A percentile compares a stretch with the other conserved stretches of the same genome.
Conservation (phyloP, 768 basidiomycete species). For the Amanita subjunquillea region DNA sequence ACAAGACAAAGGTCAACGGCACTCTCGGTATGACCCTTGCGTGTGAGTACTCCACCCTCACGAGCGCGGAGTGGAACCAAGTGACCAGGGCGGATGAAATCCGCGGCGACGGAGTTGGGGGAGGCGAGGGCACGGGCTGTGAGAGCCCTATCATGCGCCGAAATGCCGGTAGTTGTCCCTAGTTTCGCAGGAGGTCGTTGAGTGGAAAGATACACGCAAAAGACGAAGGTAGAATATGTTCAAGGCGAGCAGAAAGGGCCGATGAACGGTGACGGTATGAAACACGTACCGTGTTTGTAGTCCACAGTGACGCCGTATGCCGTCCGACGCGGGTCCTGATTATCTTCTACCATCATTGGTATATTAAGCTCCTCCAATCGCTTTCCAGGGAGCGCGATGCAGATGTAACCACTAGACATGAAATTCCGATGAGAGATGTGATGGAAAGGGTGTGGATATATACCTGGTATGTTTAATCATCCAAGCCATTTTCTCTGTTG, state of each 20-base stretch:
- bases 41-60: slow-evolving; percentile 73
- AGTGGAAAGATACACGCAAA: slow-evolving; percentile 2
- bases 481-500: slow-evolving; percentile 98
- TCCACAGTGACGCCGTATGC: slow-evolving; percentile 97
- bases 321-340: slow-evolving; percentile 85
- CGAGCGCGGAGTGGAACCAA: slow-evolving; percentile 88
- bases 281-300: slow-evolving; percentile 67
- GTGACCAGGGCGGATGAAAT: slow-evolving; percentile 91
- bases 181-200: slow-evolving; percentile 8
- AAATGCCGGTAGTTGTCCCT: slow-evolving; percentile 95
- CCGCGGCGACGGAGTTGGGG: slow-evolving; percentile 37
- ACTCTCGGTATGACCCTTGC: slow-evolving; percentile 91
- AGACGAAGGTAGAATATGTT: background rate
- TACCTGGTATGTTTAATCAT: slow-evolving; percentile 95
- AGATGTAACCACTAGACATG: slow-evolving; percentile 77
- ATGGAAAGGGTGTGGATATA: slow-evolving; percentile 12
- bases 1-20: slow-evolving; percentile 80
- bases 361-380: slow-evolving; percentile 72
- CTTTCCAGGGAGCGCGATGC: slow-evolving; percentile 69
- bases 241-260: slow-evolving; percentile 3
- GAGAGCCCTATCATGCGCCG: slow-evolving; percentile 87
- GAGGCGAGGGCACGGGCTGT: slow-evolving; percentile 80
- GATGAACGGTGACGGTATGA: slow-evolving; percentile 5
- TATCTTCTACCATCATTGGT: slow-evolving; percentile 89
- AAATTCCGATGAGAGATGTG: background rate